Percentiles rank a stretch among this genome's conserved stretches.
These are phyloP conservation scores for Pseudozyma hubeiensis DNA, from an alignment of 1,284 basidiomycete genomes.

Conservation along the genomic window DNA sequence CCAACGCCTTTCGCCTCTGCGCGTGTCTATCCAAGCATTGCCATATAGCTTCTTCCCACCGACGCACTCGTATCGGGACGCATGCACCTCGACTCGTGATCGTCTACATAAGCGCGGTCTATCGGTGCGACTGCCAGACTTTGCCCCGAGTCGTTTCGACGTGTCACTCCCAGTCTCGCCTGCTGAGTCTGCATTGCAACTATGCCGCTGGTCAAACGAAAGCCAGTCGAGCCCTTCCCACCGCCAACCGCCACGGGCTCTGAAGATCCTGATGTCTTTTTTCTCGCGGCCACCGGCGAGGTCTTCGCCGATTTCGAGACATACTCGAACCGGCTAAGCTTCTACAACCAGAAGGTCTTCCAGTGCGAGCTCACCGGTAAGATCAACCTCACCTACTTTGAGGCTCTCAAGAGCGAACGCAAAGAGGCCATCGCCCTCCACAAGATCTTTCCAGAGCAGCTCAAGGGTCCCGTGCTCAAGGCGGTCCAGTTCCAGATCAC, in stretches of 20 bases:
- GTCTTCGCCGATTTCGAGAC: conserved; percentile 70
- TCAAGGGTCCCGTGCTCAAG: conserved; percentile 89
- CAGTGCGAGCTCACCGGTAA: conserved; percentile 95
- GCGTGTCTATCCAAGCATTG: too few relatives aligned
- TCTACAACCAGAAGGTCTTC: conserved; percentile 91
- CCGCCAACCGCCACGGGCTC: conserved; percentile 49
- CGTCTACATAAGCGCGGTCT: too few relatives aligned
- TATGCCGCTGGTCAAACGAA: conserved; percentile 66
- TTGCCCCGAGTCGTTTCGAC: too few relatives aligned
- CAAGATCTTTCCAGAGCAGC: conserved; percentile 86
- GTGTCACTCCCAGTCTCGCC: neutral
- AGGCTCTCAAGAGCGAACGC: conserved; percentile 89
- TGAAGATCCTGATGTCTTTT: conserved; percentile 65
- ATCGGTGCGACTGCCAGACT: too few relatives aligned
- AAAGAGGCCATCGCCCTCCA: conserved; percentile 88
- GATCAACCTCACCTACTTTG: conserved; percentile 90
- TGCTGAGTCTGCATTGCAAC: neutral
- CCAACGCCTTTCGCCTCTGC: too few relatives aligned
- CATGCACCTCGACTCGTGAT: too few relatives aligned
- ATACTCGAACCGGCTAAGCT: conserved; percentile 89
- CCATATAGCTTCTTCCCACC: too few relatives aligned
- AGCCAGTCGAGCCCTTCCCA: conserved; percentile 58
- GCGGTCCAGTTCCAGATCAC: conserved; percentile 92
- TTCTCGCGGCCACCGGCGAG: conserved; percentile 63
- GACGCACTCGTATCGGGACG: too few relatives aligned